Conservation (phyloP, 2,329 filamentous ascomycete species). For the Exophiala bonariae region DNA sequence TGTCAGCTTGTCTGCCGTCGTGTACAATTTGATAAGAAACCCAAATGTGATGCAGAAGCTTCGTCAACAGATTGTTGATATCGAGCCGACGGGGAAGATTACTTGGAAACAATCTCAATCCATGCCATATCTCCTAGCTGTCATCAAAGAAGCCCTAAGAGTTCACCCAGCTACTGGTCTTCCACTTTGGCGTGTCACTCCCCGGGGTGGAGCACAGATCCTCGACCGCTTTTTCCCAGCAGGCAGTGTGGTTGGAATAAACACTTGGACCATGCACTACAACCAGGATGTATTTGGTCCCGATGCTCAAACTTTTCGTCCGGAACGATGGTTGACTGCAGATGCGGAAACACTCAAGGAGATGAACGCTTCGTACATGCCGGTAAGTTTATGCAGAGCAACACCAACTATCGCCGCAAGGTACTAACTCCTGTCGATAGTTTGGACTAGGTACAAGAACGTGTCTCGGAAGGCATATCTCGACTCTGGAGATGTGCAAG, state of each 20-base stretch:
- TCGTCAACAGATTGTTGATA: conserved; percentile 14
- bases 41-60: conserved; percentile 4
- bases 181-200: conserved; percentile 71
- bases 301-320: conserved; percentile 12
- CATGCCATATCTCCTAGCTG: conserved; percentile 73
- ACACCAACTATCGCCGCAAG: conserved; percentile 66
- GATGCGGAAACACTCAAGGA: neutral
- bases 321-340: conserved; percentile 8
- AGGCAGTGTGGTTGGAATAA: conserved; percentile 38
- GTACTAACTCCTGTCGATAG: too few relatives aligned
- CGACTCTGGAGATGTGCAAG: conserved; percentile 27
- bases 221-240: conserved; percentile 42
- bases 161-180: conserved; percentile 72
- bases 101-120: conserved; percentile 63
- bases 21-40: conserved; percentile 64
- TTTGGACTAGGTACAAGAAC: conserved; percentile 43
- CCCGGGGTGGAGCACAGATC: conserved; percentile 61
- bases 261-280: conserved; percentile 16
- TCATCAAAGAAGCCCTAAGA: conserved; percentile 75
- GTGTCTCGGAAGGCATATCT: conserved; percentile 27
- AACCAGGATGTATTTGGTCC: conserved; percentile 38
- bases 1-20: conserved; percentile 68
- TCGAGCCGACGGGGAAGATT: conserved; percentile 29
- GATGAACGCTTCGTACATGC: conserved; percentile 3
- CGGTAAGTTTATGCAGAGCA: conserved; percentile 45